Evolutionary conservation across 345 rosid species (phyloP), one percentile per base, ranked within the genome.

Genomic region (Lepidium aucheri): DNA sequence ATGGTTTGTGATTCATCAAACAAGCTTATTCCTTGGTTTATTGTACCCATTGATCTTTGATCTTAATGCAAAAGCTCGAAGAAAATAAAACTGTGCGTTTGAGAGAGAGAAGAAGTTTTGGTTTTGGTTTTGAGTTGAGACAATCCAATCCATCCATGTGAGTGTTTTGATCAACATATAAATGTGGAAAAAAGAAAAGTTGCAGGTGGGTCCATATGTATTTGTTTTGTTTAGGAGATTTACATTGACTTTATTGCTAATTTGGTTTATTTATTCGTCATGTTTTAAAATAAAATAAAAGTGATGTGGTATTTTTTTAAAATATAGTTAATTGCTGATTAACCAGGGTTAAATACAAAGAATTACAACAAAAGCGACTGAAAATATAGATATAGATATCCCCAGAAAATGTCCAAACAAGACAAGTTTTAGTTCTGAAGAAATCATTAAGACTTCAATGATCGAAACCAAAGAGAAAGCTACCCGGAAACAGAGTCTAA

Each of bases 1-100:
- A 67, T 70, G 64, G 68, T 41, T 58, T 58, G 85, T 49, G 84
- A 79, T 33, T 82, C 92, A 68, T 85, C 89, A 58, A 84, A 80
- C 74, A 82, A 77, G 51, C 86, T 77, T 77, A 79, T 76, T 56
- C 76, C 82, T 61, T 87, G 81, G 26, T 82, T 76, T 41, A 82
- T 68, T 4, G 84, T 68, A 52, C 90, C 80, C 89, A 86, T 81
- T 36, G 32, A 6, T 68, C 69, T 49, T 34, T 70, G 70, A 50
- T 44, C 60, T 36, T 60, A 49, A 70, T 68, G 30, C 54, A 14
- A 49, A 59, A 60, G 44, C 20, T 53, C 28, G 57, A 30, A 20
- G 61, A 52, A 46, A 33, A 41, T 50, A 49, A 65, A 57, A 8
- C 5, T 63, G 15, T 62, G 35, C 36, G 6, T 26, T 30, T 6